Percentiles rank a stretch among this genome's conserved stretches.
Conservation (phyloP, 257 asterid genomes). For the Eustoma russellianum region DNA sequence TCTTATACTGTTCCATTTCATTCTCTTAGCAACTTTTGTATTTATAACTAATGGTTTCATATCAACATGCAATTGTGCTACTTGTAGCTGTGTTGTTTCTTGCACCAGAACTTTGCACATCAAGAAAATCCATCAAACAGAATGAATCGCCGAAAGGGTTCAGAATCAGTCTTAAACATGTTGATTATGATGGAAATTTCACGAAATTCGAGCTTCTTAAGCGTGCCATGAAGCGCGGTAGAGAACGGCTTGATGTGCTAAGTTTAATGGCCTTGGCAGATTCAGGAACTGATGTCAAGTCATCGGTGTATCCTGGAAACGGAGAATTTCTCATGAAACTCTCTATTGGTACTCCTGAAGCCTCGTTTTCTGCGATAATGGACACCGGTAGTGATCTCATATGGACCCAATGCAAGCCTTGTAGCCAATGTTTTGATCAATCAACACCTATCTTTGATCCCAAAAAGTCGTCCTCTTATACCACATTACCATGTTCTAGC, state of each 20-base stretch:
- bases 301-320: constrained; percentile 62
- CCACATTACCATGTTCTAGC: constrained; percentile 39
- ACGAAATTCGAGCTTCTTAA: constrained; percentile 49
- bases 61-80: constrained; percentile 7
- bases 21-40: not conserved
- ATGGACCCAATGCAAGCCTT: constrained; percentile 72
- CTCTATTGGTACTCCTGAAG: constrained; percentile 60
- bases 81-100: constrained; percentile 14
- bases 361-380: constrained; percentile 43
- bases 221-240: constrained; percentile 65
- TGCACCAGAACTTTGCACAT: constrained; percentile 29
- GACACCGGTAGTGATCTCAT: constrained; percentile 69
- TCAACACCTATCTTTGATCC: constrained; percentile 52
- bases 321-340: constrained; percentile 74
- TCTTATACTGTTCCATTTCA: not conserved
- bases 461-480: constrained; percentile 40
- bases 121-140: constrained; percentile 18
- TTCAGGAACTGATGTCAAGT: constrained; percentile 23
- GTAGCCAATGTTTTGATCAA: constrained; percentile 44
- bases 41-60: constrained; percentile 17
- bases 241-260: constrained; percentile 36
- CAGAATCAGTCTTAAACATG: constrained; percentile 38
- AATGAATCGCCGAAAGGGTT: constrained; percentile 34
- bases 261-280: constrained; percentile 32
- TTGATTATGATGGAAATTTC: constrained; percentile 48